A percentile compares a stretch with the other conserved stretches of the same genome.
Evolutionary conservation across 306 rosid genomes (phyloP).

Genomic region (Inga oerstediana): DNA sequence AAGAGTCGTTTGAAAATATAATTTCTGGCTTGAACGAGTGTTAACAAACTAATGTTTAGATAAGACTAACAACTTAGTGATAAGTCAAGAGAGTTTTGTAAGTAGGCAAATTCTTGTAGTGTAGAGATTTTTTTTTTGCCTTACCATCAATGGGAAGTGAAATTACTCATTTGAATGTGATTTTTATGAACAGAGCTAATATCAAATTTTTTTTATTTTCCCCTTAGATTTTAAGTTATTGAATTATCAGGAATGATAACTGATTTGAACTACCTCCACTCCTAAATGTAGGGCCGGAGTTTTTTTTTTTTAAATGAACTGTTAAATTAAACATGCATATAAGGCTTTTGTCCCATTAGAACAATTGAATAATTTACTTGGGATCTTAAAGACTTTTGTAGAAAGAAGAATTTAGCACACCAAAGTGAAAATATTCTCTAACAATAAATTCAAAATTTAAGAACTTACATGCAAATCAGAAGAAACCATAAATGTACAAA

Average conservation of each 20-base stretch:
- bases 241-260: neutral
- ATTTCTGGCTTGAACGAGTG: neutral
- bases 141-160: neutral
- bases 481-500: too few species aligned
- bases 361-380: too few species aligned
- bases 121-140: neutral
- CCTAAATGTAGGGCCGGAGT: too few species aligned
- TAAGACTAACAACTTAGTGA: neutral
- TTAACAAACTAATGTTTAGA: neutral
- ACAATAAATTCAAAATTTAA: too few species aligned
- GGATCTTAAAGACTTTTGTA: too few species aligned
- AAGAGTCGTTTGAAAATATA: neutral
- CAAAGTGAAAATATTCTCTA: too few species aligned
- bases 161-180: neutral
- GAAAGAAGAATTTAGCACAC: too few species aligned
- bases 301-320: too few species aligned
- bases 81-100: neutral
- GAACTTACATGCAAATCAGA: too few species aligned
- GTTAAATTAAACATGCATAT: too few species aligned
- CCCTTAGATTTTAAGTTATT: neutral
- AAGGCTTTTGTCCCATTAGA: too few species aligned
- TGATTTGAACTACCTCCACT: too few species aligned
- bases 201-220: neutral
- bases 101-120: neutral
- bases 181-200: neutral